Evolutionary conservation across 345 rosid genomes (phyloP), one percentile per base, ranked within the genome.

Genomic region (Linum tenue): DNA sequence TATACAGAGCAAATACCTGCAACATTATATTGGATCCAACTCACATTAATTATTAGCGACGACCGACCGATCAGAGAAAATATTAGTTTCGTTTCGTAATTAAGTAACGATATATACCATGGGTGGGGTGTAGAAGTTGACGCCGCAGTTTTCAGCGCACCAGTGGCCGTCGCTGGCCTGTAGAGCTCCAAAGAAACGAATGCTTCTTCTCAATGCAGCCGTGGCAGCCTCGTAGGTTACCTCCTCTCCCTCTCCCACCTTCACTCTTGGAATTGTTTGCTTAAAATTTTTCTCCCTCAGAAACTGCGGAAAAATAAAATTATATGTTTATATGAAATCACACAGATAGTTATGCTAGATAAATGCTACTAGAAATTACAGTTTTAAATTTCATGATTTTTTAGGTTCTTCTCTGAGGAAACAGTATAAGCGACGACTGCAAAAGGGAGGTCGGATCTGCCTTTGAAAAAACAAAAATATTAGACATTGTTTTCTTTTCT

Each of bases 141-240:
- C 67, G 2, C 75, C 70, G 22, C 70, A 66, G 67, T 44, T 67
- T 56, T 72, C 75, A 12, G 70, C 75, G 4, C 67, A 70, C 75
- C 75, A 72, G 51, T 67, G 76, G 4, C 76, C 76, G 36, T 73
- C 76, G 11, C 50, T 63, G 5, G 76, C 72, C 42, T 73, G 76
- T 0, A 72, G 64, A 0, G 75, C 67, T 41, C 67, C 66, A 39
- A 72, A 72, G 63, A 66, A 66, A 9, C 61, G 70, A 57, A 66
- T 67, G 37, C 67, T 67, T 40, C 75, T 67, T 60, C 50, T 43
- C 39, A 72, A 37, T 44, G 70, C 67, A 4, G 48, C 2, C 39
- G 70, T 62, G 0, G 75, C 70, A 58, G 66, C 66, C 35, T 72
- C 67, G 36, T 55, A 37, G 1, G 75, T 60, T 35, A 67, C 63